Conservation (phyloP, 257 asterid genomes). For the Solanum pimpinellifolium region DNA sequence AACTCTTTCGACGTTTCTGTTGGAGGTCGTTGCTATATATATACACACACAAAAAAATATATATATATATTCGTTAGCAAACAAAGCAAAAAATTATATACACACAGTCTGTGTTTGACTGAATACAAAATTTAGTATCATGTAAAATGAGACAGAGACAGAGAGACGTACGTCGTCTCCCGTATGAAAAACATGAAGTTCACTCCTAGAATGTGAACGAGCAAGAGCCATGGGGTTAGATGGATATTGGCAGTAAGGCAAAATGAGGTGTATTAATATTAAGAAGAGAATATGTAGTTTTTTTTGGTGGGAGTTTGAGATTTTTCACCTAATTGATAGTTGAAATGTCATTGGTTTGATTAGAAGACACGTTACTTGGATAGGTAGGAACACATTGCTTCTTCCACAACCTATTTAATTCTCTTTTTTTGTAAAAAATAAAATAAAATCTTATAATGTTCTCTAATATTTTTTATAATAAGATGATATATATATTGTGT, state of each 20-base stretch:
- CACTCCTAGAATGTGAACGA: conserved; percentile 39
- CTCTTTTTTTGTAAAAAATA: not conserved
- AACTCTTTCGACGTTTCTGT: not conserved
- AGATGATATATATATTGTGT: not conserved
- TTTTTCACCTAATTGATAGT: conserved; percentile 38
- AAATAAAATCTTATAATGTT: not conserved
- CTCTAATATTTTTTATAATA: not conserved
- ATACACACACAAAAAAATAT: not conserved
- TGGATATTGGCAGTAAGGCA: not conserved
- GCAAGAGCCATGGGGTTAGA: conserved; percentile 35
- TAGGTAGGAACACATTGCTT: conserved; percentile 29
- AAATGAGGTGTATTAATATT: not conserved
- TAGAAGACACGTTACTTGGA: conserved; percentile 45
- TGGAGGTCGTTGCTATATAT: conserved; percentile 12
- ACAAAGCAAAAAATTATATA: not conserved
- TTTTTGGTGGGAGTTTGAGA: not conserved
- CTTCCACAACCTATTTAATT: conserved; percentile 16
- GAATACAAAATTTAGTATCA: not conserved
- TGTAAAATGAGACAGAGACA: not conserved
- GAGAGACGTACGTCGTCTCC: conserved; percentile 24
- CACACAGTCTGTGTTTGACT: not conserved
- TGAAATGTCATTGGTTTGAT: conserved; percentile 62
- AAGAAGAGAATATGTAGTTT: not conserved
- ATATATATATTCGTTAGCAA: not conserved
- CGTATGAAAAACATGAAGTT: conserved; percentile 23